phyloP scores from a whole-genome alignment of 805 yeast genomes.

The Dipodascus geniculatus region DNA sequence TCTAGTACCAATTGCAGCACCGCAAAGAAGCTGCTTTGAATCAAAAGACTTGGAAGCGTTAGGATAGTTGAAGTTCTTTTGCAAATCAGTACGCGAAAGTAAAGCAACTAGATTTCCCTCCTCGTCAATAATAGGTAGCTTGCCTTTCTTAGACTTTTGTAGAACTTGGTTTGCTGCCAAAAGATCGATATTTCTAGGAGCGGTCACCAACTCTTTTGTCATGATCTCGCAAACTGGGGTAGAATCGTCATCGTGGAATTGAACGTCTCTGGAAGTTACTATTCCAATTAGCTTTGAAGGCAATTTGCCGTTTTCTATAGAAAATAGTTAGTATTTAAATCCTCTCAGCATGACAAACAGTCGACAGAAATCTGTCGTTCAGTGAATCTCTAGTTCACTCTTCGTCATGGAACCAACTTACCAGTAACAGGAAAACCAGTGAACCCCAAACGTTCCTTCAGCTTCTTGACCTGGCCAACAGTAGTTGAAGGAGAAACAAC shows the following conservation, averaged over 20 bases:
- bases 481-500: slow-evolving; percentile 68
- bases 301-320: slow-evolving; percentile 66
- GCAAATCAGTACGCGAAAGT: slow-evolving; percentile 91
- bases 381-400: slow-evolving; percentile 4
- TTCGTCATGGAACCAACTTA: slow-evolving; percentile 70
- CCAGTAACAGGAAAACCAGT: slow-evolving; percentile 99
- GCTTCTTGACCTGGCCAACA: slow-evolving; percentile 65
- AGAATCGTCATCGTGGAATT: slow-evolving; percentile 70
- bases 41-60: slow-evolving; percentile 85
- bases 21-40: slow-evolving; percentile 93
- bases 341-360: slow-evolving; percentile 7
- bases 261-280: slow-evolving; percentile 93
- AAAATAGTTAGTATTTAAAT: slow-evolving; percentile 20
- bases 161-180: slow-evolving; percentile 81
- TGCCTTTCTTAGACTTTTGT: slow-evolving; percentile 92
- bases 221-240: slow-evolving; percentile 63
- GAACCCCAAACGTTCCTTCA: slow-evolving; percentile 71
- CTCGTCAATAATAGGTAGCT: slow-evolving; percentile 82
- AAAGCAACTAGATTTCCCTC: slow-evolving; percentile 70
- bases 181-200: slow-evolving; percentile 61
- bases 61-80: slow-evolving; percentile 90
- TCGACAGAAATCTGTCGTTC: slow-evolving; percentile 1
- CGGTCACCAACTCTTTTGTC: slow-evolving; percentile 79
- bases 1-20: slow-evolving; percentile 97
- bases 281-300: slow-evolving; percentile 91